phyloP scores from a whole-genome alignment of 2,329 filamentous ascomycete species.

The Scedosporium apiospermum region DNA sequence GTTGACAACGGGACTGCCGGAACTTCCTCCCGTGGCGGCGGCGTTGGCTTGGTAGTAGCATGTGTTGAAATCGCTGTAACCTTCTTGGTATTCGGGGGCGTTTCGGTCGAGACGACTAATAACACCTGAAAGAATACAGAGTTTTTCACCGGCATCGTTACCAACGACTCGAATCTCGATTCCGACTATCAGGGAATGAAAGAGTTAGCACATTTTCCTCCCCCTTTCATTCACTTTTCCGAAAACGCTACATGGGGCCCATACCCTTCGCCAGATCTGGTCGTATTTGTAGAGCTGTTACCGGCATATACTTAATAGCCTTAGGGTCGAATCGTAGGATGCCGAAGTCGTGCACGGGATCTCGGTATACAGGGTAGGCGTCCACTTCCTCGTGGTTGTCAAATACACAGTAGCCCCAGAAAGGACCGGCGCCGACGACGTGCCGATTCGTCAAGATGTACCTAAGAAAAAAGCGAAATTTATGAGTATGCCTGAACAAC shows the following conservation, averaged over 20 bases:
- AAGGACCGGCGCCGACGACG: conserved; percentile 89
- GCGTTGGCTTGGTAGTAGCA: conserved; percentile 98
- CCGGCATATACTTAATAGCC: conserved; percentile 93
- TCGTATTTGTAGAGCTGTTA: conserved; percentile 68
- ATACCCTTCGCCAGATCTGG: conserved; percentile 71
- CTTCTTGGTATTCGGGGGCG: conserved; percentile 94
- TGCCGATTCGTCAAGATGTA: conserved; percentile 85
- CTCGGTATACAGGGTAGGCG: conserved; percentile 91
- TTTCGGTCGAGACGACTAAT: conserved; percentile 95
- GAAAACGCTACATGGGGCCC: conserved; percentile 10
- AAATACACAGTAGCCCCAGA: conserved; percentile 97
- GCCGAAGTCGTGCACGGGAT: conserved; percentile 97
- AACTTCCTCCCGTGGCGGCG: conserved; percentile 91
- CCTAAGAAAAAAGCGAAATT: conserved; percentile 19
- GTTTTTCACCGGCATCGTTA: conserved; percentile 96
- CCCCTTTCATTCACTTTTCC: background rate
- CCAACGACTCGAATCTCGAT: conserved; percentile 94
- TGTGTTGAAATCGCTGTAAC: conserved; percentile 93
- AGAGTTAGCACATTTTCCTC: background rate
- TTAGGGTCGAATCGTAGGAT: conserved; percentile 94
- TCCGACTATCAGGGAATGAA: conserved; percentile 47
- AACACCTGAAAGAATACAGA: conserved; percentile 94
- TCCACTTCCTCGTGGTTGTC: conserved; percentile 98
- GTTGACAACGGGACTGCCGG: conserved; percentile 96
- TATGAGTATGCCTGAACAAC: background rate